Percentiles rank a stretch among this genome's conserved stretches.
Evolutionary conservation across 2,329 filamentous ascomycete species (phyloP).

Genomic region (Ceratocystis colombiana): DNA sequence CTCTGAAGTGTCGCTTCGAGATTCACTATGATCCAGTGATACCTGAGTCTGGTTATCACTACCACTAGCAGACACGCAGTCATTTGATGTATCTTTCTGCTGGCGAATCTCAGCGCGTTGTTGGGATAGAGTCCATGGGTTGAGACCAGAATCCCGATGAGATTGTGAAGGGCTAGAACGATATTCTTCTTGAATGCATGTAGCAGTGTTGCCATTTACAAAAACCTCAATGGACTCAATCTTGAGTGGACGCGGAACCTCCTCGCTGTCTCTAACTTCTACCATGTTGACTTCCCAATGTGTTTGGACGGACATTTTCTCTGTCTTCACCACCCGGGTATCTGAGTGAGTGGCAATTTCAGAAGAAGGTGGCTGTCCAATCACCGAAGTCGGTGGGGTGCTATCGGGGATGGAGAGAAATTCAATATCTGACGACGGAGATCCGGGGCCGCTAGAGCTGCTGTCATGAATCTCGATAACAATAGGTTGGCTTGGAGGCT

Average conservation of each 20-base stretch:
- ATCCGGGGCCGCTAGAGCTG: not conserved
- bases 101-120: not conserved
- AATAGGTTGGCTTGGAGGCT: not conserved
- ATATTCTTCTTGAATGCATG: not conserved
- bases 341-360: not conserved
- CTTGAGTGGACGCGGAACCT: constrained; percentile 9
- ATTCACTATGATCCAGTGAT: not conserved
- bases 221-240: not conserved
- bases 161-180: not conserved
- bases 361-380: not conserved
- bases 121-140: constrained; percentile 18
- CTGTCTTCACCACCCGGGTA: not conserved
- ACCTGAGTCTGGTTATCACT: not conserved
- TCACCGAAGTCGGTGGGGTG: constrained; percentile 9
- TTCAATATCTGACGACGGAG: not conserved
- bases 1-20: not conserved
- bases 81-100: not conserved
- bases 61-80: not conserved
- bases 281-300: constrained; percentile 23
- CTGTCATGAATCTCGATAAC: constrained; percentile 8
- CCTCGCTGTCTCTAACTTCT: not conserved
- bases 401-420: not conserved
- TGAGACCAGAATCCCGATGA: not conserved
- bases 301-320: not conserved
- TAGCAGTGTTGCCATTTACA: not conserved